These are phyloP conservation scores for Neckera pumila DNA, from an alignment of 225 moss, liverwort and hornwort species.

Conservation along the genomic window DNA sequence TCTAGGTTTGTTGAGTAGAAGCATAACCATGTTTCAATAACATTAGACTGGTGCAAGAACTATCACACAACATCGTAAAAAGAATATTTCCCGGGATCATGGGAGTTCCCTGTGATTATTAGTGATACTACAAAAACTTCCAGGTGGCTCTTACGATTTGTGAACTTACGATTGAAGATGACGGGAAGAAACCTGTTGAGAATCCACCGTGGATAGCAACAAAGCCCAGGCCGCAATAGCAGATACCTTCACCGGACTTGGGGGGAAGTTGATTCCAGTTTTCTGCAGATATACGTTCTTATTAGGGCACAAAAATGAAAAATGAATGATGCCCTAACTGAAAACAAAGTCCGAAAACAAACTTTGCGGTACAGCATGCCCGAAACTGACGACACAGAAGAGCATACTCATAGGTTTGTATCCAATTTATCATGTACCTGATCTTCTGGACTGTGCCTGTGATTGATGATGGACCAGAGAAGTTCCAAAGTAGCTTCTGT, in stretches of 20 bases:
- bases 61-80: not conserved
- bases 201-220: slow-evolving; percentile 57
- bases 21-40: not conserved
- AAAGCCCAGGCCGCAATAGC: slow-evolving; percentile 72
- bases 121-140: not conserved
- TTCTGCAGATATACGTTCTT: slow-evolving; percentile 8
- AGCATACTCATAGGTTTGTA: not conserved
- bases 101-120: not conserved
- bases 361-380: not conserved
- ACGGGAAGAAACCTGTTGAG: slow-evolving; percentile 41
- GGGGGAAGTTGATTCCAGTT: slow-evolving; percentile 48
- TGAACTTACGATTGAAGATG: slow-evolving; percentile 61
- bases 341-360: not conserved
- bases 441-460: slow-evolving; percentile 62
- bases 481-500: slow-evolving; percentile 50
- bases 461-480: slow-evolving; percentile 65
- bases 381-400: not conserved
- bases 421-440: slow-evolving; percentile 36
- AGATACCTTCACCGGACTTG: slow-evolving; percentile 55
- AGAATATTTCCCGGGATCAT: not conserved
- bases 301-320: not conserved
- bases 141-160: not conserved
- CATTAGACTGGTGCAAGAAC: not conserved
- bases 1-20: not conserved
- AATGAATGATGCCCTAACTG: not conserved